Evolutionary conservation across 2,329 filamentous ascomycete genomes (phyloP).

Genomic region (Aspergillus sp.): DNA sequence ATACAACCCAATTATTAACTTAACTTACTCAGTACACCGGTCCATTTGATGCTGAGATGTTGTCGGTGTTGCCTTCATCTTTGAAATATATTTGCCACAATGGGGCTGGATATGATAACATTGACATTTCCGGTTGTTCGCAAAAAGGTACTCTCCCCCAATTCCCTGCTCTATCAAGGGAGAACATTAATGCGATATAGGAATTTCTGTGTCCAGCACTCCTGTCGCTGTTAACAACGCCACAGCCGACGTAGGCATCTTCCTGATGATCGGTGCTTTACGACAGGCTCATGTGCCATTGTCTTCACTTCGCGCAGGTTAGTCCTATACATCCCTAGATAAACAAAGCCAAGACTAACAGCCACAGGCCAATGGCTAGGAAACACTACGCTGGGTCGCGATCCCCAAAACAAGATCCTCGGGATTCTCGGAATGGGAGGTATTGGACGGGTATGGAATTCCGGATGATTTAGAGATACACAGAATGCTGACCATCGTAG

Average conservation of each 20-base stretch:
- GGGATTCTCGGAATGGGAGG: constrained; percentile 47
- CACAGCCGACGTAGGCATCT: constrained; percentile 44
- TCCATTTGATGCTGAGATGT: constrained; percentile 46
- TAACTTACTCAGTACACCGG: constrained; percentile 32
- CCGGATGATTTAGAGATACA: neutral
- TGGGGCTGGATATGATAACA: constrained; percentile 58
- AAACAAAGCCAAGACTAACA: neutral
- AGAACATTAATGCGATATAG: constrained; percentile 9
- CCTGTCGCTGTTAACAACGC: constrained; percentile 44
- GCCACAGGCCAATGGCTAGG: constrained; percentile 37
- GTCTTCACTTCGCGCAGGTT: constrained; percentile 36
- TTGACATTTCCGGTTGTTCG: constrained; percentile 52
- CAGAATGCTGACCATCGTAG: constrained; percentile 16
- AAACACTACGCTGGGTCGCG: constrained; percentile 37
- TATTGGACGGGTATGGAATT: constrained; percentile 37
- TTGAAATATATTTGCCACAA: constrained; percentile 51
- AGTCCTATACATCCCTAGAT: constrained; percentile 4
- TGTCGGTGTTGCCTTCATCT: constrained; percentile 40
- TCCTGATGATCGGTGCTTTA: constrained; percentile 44
- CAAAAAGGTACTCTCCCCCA: constrained; percentile 26
- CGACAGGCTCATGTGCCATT: constrained; percentile 40
- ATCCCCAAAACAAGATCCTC: constrained; percentile 41
- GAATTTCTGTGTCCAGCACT: constrained; percentile 41
- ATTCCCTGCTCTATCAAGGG: neutral
- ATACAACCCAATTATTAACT: neutral